These are phyloP conservation scores for Suillus occidentalis DNA, from an alignment of 768 basidiomycete genomes.

Conservation along the genomic window DNA sequence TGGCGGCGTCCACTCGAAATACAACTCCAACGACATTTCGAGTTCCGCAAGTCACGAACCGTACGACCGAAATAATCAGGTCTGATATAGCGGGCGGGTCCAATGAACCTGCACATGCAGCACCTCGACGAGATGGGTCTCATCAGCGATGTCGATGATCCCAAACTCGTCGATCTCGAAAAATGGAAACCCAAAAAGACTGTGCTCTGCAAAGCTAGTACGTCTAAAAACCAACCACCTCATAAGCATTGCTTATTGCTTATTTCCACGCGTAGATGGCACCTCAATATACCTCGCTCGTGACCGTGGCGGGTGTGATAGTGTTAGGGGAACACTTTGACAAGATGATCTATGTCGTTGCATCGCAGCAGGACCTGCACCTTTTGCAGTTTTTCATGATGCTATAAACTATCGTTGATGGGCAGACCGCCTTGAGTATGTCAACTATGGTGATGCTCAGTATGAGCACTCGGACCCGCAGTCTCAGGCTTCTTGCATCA, in stretches of 20 bases:
- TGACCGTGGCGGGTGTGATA: constrained; percentile 88
- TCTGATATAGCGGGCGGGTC: no score
- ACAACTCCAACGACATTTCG: no score
- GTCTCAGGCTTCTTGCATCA: constrained; percentile 95
- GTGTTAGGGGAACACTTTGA: constrained; percentile 82
- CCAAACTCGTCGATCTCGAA: constrained; percentile 83
- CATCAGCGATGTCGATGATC: constrained; percentile 73
- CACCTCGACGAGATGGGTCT: constrained; percentile 54
- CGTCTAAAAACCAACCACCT: constrained; percentile 16
- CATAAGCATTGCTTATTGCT: neutral
- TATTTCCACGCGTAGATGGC: constrained; percentile 63
- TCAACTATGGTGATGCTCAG: constrained; percentile 95
- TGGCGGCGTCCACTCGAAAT: no score
- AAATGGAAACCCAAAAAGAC: constrained; percentile 91
- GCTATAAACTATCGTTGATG: constrained; percentile 67
- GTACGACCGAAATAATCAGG: no score
- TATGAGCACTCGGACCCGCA: constrained; percentile 90
- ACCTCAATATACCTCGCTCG: constrained; percentile 93
- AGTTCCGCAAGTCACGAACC: no score
- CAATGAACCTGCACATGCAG: no score
- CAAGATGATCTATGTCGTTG: constrained; percentile 93
- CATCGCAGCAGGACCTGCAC: constrained; percentile 88
- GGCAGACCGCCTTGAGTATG: constrained; percentile 79
- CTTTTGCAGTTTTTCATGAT: constrained; percentile 94
- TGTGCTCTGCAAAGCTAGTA: constrained; percentile 79